These are phyloP conservation scores for Pulveroboletus sp. DNA, from an alignment of 1,284 basidiomycete genomes.

Conservation along the genomic window DNA sequence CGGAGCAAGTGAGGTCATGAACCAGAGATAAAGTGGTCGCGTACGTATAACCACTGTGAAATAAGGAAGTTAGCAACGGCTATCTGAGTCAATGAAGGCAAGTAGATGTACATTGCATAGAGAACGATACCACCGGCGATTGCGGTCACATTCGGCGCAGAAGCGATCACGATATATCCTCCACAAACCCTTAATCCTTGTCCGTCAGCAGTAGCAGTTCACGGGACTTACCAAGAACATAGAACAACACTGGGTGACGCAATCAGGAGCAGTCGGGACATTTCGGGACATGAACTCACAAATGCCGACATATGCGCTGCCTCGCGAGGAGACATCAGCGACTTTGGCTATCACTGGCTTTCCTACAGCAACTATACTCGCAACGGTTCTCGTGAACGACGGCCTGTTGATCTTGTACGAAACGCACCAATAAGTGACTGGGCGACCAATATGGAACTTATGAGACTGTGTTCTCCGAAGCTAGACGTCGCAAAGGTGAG, in stretches of 20 bases:
- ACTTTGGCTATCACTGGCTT: slow-evolving; percentile 83
- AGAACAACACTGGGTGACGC: slow-evolving; percentile 45
- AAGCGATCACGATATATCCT: slow-evolving; percentile 69
- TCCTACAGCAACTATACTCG: slow-evolving; percentile 48
- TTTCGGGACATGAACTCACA: slow-evolving; percentile 40
- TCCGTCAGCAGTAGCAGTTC: not conserved
- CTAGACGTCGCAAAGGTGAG: slow-evolving; percentile 61
- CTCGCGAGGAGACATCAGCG: slow-evolving; percentile 63
- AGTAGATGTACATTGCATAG: slow-evolving; percentile 47
- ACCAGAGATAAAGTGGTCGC: slow-evolving; percentile 12
- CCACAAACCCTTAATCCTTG: not conserved
- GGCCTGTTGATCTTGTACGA: not conserved
- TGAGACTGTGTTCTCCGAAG: slow-evolving; percentile 56
- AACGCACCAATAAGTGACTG: slow-evolving; percentile 54
- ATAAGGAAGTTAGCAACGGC: not conserved
- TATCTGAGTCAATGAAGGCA: not conserved
- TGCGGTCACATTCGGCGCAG: slow-evolving; percentile 51
- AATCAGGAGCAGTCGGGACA: not conserved
- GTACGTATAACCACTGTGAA: slow-evolving; percentile 50
- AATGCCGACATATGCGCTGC: slow-evolving; percentile 57
- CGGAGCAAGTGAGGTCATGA: slow-evolving; percentile 2
- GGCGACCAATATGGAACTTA: slow-evolving; percentile 60
- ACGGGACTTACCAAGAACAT: slow-evolving; percentile 43
- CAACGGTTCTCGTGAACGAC: not conserved
- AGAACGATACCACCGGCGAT: slow-evolving; percentile 53